Percentiles rank a stretch among this genome's conserved stretches.
Conservation (phyloP, 2,329 filamentous ascomycete species). For the Epichloe hybrida region DNA sequence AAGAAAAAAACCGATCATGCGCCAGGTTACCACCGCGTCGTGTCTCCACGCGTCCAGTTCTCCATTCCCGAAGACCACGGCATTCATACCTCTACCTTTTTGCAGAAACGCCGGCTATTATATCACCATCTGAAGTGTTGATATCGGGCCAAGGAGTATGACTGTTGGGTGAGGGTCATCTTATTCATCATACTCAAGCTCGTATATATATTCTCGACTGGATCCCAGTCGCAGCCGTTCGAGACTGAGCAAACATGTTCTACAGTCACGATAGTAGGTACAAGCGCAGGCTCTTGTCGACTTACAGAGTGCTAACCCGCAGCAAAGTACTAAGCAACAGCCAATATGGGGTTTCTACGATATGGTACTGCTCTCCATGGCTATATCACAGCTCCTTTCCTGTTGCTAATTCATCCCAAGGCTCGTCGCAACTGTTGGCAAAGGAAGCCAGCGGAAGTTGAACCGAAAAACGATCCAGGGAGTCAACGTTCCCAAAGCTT, state of each 20-base stretch:
- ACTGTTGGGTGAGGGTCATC: neutral
- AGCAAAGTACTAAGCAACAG: constrained; percentile 65
- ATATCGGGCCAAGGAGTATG: neutral
- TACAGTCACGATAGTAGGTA: constrained; percentile 79
- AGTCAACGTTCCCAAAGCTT: constrained; percentile 77
- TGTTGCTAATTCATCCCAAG: constrained; percentile 29
- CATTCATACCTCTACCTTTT: neutral
- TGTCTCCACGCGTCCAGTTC: neutral
- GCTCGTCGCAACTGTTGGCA: constrained; percentile 83
- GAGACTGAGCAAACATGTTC: constrained; percentile 50
- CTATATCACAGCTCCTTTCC: neutral
- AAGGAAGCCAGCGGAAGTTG: constrained; percentile 57
- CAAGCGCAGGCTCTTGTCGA: neutral
- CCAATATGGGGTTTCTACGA: constrained; percentile 84
- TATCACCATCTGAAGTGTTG: neutral
- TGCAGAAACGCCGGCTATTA: neutral
- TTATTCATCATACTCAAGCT: neutral
- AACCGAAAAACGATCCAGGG: constrained; percentile 77
- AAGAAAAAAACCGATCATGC: neutral
- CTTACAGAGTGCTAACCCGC: constrained; percentile 11
- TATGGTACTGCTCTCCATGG: constrained; percentile 52
- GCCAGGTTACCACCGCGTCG: neutral
- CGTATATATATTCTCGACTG: neutral
- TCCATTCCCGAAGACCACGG: neutral
- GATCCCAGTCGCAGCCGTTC: too few species aligned